phyloP scores from a whole-genome alignment of 495 filamentous ascomycete genomes.

The Alectoria sarmentosa region DNA sequence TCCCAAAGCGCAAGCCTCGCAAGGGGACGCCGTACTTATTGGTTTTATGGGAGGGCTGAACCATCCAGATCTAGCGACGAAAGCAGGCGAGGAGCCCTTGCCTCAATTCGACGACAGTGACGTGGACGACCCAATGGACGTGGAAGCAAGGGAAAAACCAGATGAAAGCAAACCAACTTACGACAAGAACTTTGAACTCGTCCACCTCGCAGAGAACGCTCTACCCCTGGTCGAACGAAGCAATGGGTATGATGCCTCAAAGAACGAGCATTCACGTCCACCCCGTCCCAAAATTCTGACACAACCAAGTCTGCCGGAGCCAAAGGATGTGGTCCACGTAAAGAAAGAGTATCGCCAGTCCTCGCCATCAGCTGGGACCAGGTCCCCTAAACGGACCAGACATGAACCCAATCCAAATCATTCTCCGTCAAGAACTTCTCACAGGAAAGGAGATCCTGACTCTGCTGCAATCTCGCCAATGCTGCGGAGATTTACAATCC shows the following conservation, averaged over 20 bases:
- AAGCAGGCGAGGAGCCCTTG: conserved; percentile 27
- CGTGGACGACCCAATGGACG: conserved; percentile 19
- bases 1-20: conserved; percentile 33
- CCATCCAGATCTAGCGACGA: conserved; percentile 39
- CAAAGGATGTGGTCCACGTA: background rate
- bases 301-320: background rate
- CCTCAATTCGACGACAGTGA: conserved; percentile 21
- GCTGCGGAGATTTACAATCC: conserved; percentile 28
- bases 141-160: conserved; percentile 5
- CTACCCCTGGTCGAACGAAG: conserved; percentile 7
- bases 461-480: conserved; percentile 18
- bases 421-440: conserved; percentile 12
- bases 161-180: background rate
- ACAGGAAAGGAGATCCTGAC: conserved; percentile 8
- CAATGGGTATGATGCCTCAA: background rate
- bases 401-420: background rate
- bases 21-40: conserved; percentile 44
- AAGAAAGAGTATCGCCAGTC: conserved; percentile 4
- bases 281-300: conserved; percentile 16
- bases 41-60: conserved; percentile 38
- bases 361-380: background rate
- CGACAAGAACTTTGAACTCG: background rate
- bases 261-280: conserved; percentile 14
- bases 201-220: conserved; percentile 13
- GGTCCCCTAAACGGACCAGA: background rate